Evolutionary conservation across 2,329 filamentous ascomycete genomes (phyloP).

Genomic region (Arthrobotrys pseudoclavata): DNA sequence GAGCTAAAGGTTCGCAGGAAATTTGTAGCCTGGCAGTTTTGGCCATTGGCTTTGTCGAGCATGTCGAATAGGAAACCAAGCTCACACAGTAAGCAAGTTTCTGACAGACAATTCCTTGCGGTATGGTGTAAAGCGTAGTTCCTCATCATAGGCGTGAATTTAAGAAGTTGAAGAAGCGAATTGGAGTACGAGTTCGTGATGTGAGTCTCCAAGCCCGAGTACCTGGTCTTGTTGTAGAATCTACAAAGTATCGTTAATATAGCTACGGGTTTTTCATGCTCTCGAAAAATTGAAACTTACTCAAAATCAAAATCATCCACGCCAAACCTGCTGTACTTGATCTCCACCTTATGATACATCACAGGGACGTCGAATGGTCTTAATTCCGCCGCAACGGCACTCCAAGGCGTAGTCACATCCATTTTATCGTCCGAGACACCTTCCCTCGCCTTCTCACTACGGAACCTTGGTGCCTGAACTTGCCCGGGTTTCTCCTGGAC

Average conservation of each 20-base stretch:
- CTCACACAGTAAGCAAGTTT: constrained; percentile 90
- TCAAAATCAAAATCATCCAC: constrained; percentile 99
- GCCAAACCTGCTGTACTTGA: constrained; percentile 98
- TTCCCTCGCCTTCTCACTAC: constrained; percentile 91
- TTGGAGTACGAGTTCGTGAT: constrained; percentile 98
- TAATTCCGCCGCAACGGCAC: constrained; percentile 73
- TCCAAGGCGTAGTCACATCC: constrained; percentile 75
- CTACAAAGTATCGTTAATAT: not conserved
- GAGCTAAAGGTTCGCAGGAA: constrained; percentile 89
- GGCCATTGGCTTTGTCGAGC: constrained; percentile 93
- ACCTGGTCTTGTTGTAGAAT: constrained; percentile 93
- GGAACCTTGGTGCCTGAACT: constrained; percentile 84
- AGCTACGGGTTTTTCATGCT: not conserved
- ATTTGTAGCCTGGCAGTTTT: constrained; percentile 96
- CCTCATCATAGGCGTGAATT: constrained; percentile 87
- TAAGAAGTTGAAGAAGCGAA: constrained; percentile 87
- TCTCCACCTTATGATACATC: constrained; percentile 94
- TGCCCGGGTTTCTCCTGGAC: constrained; percentile 73
- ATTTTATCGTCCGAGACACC: constrained; percentile 57
- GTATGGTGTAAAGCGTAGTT: constrained; percentile 92
- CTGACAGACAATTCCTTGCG: constrained; percentile 83
- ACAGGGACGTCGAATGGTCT: constrained; percentile 77
- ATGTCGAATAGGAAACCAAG: constrained; percentile 97
- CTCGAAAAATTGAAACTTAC: constrained; percentile 68
- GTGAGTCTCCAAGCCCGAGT: constrained; percentile 93